Evolutionary conservation across 208 protist genomes (phyloP).

Genomic region (Trypanosoma scelopori): DNA sequence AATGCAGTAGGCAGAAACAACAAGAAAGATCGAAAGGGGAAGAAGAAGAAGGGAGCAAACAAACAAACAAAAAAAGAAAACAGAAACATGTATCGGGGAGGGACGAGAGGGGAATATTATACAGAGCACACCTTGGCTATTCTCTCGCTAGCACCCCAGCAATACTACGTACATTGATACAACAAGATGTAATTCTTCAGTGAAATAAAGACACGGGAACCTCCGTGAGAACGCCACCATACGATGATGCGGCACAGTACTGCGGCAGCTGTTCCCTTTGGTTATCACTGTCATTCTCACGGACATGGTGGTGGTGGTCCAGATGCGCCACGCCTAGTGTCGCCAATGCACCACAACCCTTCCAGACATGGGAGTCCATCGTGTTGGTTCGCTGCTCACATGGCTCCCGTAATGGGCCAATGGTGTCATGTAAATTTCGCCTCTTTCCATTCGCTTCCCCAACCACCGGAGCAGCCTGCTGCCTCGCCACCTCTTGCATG

Average conservation of each 20-base stretch:
- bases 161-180: background rate
- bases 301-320: background rate
- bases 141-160: background rate
- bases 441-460: background rate
- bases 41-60: too few species aligned
- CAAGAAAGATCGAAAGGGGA: too few species aligned
- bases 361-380: too few species aligned
- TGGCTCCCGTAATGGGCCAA: too few species aligned
- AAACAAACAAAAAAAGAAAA: too few species aligned
- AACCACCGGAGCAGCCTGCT: background rate
- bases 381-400: too few species aligned
- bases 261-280: background rate
- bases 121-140: background rate
- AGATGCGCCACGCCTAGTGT: too few species aligned
- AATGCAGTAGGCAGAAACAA: too few species aligned
- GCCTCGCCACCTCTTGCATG: constrained; percentile 6
- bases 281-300: background rate
- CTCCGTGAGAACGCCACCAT: constrained; percentile 1
- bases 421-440: background rate
- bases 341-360: too few species aligned
- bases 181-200: background rate
- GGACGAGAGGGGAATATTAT: background rate
- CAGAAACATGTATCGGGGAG: background rate
- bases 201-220: constrained; percentile 20
- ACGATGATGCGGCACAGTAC: constrained; percentile 5